Conservation (phyloP, 331 rosid genomes). For the Pyrus hybrid region DNA sequence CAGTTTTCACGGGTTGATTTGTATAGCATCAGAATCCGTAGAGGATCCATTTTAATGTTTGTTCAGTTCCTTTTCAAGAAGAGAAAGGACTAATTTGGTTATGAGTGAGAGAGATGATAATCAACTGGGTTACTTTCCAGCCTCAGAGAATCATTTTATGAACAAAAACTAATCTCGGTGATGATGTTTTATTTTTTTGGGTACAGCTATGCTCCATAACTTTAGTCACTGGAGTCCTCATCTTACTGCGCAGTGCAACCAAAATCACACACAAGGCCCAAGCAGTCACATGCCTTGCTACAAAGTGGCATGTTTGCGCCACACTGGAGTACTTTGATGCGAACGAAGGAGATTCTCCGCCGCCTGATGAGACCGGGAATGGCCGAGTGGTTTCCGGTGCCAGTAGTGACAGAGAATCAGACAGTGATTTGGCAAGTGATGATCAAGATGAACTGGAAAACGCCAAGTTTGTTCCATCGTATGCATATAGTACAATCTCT, state of each 20-base stretch:
- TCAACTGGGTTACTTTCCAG: too few species aligned
- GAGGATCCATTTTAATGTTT: too few species aligned
- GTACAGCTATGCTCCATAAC: constrained; percentile 75
- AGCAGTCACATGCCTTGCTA: constrained; percentile 75
- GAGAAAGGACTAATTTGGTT: too few species aligned
- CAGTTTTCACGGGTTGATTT: too few species aligned
- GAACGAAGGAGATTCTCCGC: background rate
- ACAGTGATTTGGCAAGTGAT: constrained; percentile 34
- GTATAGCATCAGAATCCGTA: too few species aligned
- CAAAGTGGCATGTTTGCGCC: constrained; percentile 98
- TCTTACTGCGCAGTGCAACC: constrained; percentile 73
- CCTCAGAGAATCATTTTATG: too few species aligned
- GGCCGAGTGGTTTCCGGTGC: constrained; percentile 18
- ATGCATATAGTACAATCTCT: constrained; percentile 72
- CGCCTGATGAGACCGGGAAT: constrained; percentile 5
- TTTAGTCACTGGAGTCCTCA: constrained; percentile 45
- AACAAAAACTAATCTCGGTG: too few species aligned
- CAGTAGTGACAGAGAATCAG: constrained; percentile 34
- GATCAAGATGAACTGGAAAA: constrained; percentile 80
- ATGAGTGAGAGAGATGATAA: too few species aligned
- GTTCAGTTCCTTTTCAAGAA: too few species aligned
- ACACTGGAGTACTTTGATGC: constrained; percentile 77
- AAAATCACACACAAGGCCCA: constrained; percentile 94
- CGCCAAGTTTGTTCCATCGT: constrained; percentile 58
- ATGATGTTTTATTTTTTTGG: background rate